phyloP scores from a whole-genome alignment of 805 yeast species.

The Metschnikowia shivogae region DNA sequence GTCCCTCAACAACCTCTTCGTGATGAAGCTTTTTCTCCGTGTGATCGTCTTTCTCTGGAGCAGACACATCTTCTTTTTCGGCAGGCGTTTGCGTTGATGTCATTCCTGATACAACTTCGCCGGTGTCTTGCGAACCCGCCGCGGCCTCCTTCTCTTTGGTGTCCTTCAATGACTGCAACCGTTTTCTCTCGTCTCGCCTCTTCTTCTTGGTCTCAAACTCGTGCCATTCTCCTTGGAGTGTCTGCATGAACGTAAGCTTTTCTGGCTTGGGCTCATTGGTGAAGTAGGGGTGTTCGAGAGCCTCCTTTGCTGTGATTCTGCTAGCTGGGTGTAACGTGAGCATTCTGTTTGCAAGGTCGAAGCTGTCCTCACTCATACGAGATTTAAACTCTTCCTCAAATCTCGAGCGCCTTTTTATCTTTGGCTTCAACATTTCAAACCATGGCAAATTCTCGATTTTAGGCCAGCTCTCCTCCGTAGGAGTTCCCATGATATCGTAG shows the following conservation, averaged over 20 bases:
- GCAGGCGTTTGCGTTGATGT: conserved; percentile 8
- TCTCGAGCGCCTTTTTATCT: conserved; percentile 29
- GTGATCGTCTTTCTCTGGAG: conserved; percentile 4
- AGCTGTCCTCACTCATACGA: conserved; percentile 47
- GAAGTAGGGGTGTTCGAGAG: conserved; percentile 71
- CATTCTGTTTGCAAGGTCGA: conserved; percentile 61
- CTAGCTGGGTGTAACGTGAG: conserved; percentile 64
- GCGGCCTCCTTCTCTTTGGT: conserved; percentile 13
- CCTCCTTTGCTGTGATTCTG: conserved; percentile 65
- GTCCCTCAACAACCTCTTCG: conserved; percentile 1
- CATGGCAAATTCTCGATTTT: conserved; percentile 77
- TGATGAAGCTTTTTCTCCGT: neutral
- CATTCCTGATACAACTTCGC: neutral
- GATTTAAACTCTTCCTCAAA: conserved; percentile 31
- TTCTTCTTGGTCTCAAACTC: conserved; percentile 91
- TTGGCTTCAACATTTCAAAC: conserved; percentile 80
- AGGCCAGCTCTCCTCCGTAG: conserved; percentile 72
- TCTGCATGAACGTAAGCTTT: conserved; percentile 50
- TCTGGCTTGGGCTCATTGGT: conserved; percentile 61
- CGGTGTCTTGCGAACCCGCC: neutral
- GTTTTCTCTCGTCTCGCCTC: conserved; percentile 47
- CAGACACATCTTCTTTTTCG: conserved; percentile 6
- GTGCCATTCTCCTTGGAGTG: conserved; percentile 87
- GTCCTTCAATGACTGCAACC: conserved; percentile 28
- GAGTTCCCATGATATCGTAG: conserved; percentile 84